Conservation (phyloP, 1,139 yeast species). For the Yamadazyma spencermartinsiae region DNA sequence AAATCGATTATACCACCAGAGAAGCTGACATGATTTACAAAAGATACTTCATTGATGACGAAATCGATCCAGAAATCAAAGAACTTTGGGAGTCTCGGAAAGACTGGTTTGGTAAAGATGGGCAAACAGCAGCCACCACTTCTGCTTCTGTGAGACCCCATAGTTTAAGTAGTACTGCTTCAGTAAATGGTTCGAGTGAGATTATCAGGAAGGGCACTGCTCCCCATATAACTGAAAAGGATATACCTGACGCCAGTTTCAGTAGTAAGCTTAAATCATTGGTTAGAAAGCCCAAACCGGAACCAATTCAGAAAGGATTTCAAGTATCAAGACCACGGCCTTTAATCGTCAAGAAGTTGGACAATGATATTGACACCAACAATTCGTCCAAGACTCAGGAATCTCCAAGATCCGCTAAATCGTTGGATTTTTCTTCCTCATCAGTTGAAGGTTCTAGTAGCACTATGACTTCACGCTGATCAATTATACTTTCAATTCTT, state of each 20-base stretch:
- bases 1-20: conserved; percentile 46
- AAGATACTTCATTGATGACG: conserved; percentile 38
- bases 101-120: conserved; percentile 2
- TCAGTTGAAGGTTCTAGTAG: background rate
- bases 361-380: conserved; percentile 4
- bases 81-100: conserved; percentile 52
- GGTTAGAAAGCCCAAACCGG: conserved; percentile 4
- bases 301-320: conserved; percentile 27
- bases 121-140: background rate
- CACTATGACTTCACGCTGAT: background rate
- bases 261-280: background rate
- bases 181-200: background rate
- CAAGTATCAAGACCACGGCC: conserved; percentile 47
- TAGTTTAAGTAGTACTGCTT: background rate
- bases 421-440: background rate
- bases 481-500: conserved; percentile 1
- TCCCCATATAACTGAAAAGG: too few species aligned
- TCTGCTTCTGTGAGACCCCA: background rate
- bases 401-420: background rate
- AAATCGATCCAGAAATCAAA: conserved; percentile 52
- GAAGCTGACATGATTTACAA: conserved; percentile 50
- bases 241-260: too few species aligned
- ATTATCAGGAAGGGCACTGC: background rate
- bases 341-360: conserved; percentile 27
- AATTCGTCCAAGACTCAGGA: conserved; percentile 8